A percentile compares a stretch with the other conserved stretches of the same genome.
phyloP scores from a whole-genome alignment of 371 early-diverging fungal genomes.

The Aphelidium insulamus region DNA sequence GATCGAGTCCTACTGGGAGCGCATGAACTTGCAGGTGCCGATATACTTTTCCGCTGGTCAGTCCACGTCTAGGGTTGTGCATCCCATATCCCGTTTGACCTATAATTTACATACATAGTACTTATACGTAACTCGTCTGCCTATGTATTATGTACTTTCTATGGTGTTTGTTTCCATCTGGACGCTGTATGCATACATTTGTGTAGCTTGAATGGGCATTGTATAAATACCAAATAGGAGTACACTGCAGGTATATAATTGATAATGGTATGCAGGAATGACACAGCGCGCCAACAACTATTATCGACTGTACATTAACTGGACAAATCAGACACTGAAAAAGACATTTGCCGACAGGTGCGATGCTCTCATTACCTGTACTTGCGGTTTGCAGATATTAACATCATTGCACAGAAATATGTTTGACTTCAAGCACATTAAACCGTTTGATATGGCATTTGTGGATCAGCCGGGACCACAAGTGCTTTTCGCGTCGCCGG shows the following conservation, averaged over 20 bases:
- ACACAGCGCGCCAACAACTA: slow-evolving; percentile 82
- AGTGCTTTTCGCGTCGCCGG: slow-evolving; percentile 91
- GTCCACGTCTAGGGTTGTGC: too few species aligned
- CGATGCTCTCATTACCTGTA: too few species aligned
- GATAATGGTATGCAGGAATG: too few species aligned
- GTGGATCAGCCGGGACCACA: slow-evolving; percentile 53
- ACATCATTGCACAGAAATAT: slow-evolving; percentile 37
- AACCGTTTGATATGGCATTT: slow-evolving; percentile 46
- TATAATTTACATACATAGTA: too few species aligned
- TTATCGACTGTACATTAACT: slow-evolving; percentile 79
- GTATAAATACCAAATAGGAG: too few species aligned
- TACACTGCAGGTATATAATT: too few species aligned
- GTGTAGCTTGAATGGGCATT: too few species aligned
- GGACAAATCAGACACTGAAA: slow-evolving; percentile 87
- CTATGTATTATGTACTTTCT: too few species aligned
- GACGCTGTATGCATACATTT: too few species aligned
- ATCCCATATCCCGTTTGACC: too few species aligned
- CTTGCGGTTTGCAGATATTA: neutral
- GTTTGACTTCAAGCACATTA: slow-evolving; percentile 86
- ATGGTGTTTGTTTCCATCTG: too few species aligned
- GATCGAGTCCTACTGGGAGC: slow-evolving; percentile 87
- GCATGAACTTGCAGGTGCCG: slow-evolving; percentile 63
- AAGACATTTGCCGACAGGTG: slow-evolving; percentile 31
- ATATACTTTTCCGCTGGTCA: slow-evolving; percentile 81
- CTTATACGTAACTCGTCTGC: too few species aligned